phyloP scores from a whole-genome alignment of 2,329 filamentous ascomycete genomes.

The Metarhizium robertsii region DNA sequence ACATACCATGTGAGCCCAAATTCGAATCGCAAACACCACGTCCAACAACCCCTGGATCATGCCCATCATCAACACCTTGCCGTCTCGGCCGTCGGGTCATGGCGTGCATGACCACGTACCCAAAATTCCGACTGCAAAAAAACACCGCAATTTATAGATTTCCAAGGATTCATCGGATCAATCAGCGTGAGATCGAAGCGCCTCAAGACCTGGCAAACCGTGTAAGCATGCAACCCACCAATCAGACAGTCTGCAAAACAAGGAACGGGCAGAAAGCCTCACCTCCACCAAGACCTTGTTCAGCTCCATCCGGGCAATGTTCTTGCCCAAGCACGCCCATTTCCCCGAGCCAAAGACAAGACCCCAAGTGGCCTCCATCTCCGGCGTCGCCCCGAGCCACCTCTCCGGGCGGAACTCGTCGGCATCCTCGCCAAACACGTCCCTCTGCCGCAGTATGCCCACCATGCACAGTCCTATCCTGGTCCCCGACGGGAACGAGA shows the following conservation, averaged over 20 bases:
- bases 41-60: neutral
- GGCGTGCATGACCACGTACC: slow-evolving; percentile 2
- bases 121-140: slow-evolving; percentile 22
- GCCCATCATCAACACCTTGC: neutral
- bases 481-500: slow-evolving; percentile 23
- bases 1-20: too few species aligned
- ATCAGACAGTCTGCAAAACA: neutral
- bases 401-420: slow-evolving; percentile 24
- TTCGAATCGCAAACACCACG: too few species aligned
- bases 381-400: slow-evolving; percentile 25
- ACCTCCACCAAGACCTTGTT: slow-evolving; percentile 33
- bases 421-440: slow-evolving; percentile 26
- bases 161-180: slow-evolving; percentile 22
- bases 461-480: slow-evolving; percentile 24
- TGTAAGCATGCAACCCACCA: neutral
- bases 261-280: slow-evolving; percentile 1
- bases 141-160: slow-evolving; percentile 19
- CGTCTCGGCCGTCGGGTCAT: neutral
- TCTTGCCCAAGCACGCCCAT: slow-evolving; percentile 29
- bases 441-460: slow-evolving; percentile 22
- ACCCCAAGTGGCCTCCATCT: slow-evolving; percentile 29
- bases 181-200: slow-evolving; percentile 21
- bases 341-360: slow-evolving; percentile 29
- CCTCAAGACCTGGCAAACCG: slow-evolving; percentile 16
- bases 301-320: slow-evolving; percentile 29